A percentile compares a stretch with the other conserved stretches of the same genome.
Evolutionary conservation across 495 filamentous ascomycete genomes (phyloP).

Genomic region (Penicillium nucicola): DNA sequence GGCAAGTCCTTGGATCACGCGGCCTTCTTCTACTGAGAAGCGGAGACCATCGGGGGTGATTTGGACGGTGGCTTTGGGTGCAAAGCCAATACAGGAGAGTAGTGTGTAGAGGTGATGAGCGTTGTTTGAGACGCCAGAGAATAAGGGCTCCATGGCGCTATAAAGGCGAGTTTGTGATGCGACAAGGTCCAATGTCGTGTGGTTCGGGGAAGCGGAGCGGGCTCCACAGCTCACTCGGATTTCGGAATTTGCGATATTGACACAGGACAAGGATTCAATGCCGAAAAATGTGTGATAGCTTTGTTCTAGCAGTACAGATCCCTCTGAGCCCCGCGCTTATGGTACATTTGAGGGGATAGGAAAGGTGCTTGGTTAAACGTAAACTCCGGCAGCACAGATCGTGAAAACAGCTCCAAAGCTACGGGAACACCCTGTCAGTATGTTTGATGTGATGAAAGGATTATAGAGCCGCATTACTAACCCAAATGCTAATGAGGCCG

Average conservation of each 20-base stretch:
- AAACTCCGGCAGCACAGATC: constrained; percentile 98
- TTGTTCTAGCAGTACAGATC: constrained; percentile 37
- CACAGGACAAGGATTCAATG: constrained; percentile 4
- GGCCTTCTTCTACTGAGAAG: constrained; percentile 80
- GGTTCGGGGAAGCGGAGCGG: not conserved
- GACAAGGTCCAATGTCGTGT: no score
- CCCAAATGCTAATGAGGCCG: constrained; percentile 87
- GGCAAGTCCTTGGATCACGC: constrained; percentile 81
- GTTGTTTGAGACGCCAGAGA: constrained; percentile 82
- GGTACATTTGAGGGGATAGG: constrained; percentile 34
- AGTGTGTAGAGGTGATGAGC: constrained; percentile 86
- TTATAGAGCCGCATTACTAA: constrained; percentile 42
- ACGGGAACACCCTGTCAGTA: constrained; percentile 8
- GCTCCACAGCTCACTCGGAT: constrained; percentile 1
- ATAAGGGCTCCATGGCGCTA: constrained; percentile 50
- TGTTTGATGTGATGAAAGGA: not conserved
- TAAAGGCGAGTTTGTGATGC: not conserved
- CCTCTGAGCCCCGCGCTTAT: constrained; percentile 33
- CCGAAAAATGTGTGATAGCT: constrained; percentile 20
- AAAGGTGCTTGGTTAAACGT: constrained; percentile 69
- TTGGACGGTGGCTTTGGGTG: constrained; percentile 75
- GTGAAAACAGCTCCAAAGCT: constrained; percentile 96
- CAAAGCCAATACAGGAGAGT: constrained; percentile 82
- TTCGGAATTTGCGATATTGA: constrained; percentile 1
- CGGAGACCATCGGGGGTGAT: constrained; percentile 79